These are phyloP conservation scores for Pseudogymnoascus sp. DNA, from an alignment of 2,329 filamentous ascomycete genomes.

Conservation along the genomic window DNA sequence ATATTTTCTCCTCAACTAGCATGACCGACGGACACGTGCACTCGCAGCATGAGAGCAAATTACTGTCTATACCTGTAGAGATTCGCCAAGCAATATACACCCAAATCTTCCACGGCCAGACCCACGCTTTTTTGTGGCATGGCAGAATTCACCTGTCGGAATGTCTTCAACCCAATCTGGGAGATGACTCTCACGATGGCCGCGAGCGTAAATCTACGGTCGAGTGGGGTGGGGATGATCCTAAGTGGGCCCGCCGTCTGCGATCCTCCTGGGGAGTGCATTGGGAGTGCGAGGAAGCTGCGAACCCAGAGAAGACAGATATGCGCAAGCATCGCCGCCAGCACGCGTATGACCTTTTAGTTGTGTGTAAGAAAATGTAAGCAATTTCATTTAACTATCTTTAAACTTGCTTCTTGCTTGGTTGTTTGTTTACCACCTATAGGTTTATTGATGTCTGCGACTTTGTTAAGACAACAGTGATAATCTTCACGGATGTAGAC, in stretches of 20 bases:
- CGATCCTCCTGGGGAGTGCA: neutral
- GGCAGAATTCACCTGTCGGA: neutral
- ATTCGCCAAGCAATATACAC: neutral
- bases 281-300: neutral
- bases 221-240: neutral
- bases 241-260: neutral
- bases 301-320: neutral
- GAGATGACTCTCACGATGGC: neutral
- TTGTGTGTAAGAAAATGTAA: constrained; percentile 1
- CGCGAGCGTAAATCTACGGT: neutral
- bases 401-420: neutral
- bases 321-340: neutral
- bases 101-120: neutral
- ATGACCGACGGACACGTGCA: neutral
- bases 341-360: neutral
- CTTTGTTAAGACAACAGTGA: neutral
- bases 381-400: neutral
- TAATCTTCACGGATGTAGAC: neutral
- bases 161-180: neutral
- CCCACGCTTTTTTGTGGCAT: neutral
- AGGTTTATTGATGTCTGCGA: neutral
- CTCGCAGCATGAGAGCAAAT: neutral
- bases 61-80: neutral
- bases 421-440: neutral
- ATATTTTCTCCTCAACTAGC: neutral